phyloP scores from a whole-genome alignment of 1,139 yeast species.

The Magnusiomyces tetraspermus region DNA sequence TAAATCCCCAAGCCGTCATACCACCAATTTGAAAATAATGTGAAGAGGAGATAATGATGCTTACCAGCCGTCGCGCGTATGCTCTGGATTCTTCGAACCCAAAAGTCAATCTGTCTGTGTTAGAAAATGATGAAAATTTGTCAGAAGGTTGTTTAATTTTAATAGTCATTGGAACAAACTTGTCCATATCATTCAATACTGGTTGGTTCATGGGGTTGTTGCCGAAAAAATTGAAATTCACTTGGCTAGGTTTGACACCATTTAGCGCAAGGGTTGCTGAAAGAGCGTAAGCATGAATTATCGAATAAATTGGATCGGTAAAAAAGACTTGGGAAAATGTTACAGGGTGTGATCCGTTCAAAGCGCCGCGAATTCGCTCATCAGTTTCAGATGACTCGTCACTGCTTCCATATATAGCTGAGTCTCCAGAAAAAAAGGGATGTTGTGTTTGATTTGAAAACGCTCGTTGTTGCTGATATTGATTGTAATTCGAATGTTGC shows the following conservation, averaged over 20 bases:
- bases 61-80: background rate
- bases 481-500: no score
- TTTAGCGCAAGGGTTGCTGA: background rate
- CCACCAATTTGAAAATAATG: background rate
- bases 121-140: background rate
- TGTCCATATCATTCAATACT: no score
- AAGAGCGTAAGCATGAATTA: background rate
- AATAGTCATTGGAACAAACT: background rate
- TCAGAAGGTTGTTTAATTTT: background rate
- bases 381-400: background rate
- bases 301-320: conserved; percentile 1
- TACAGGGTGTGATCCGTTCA: background rate
- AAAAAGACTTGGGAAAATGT: conserved; percentile 6
- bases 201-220: no score
- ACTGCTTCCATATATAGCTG: no score
- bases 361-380: background rate
- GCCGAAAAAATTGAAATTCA: no score
- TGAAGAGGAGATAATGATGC: conserved; percentile 1
- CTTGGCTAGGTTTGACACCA: no score
- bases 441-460: no score
- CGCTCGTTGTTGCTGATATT: no score
- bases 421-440: no score
- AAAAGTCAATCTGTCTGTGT: background rate
- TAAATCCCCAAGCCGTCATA: conserved; percentile 3
- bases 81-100: background rate